Evolutionary conservation across 371 early-diverging fungal species (phyloP).

Genomic region (Zopfochytrium polystomum): DNA sequence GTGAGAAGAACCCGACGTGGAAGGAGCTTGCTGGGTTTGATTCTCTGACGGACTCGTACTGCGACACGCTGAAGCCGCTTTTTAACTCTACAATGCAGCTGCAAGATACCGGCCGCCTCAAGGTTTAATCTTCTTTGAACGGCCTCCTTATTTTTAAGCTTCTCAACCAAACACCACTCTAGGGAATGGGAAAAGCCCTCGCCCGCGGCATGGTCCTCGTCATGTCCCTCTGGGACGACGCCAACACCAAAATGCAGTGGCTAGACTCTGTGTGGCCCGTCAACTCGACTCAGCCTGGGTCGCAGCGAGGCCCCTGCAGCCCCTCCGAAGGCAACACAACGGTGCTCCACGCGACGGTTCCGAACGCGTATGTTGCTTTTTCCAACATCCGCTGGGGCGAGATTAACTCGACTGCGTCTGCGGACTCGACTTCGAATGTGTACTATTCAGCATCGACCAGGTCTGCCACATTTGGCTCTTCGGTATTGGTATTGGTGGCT

Average conservation of each 20-base stretch:
- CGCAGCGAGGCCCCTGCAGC: conserved; percentile 22
- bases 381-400: no score
- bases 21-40: conserved; percentile 1
- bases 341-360: not conserved
- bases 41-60: conserved; percentile 25
- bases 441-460: no score
- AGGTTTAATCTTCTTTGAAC: no score
- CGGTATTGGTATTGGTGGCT: no score
- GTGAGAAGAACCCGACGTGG: conserved; percentile 10
- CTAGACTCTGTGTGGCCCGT: conserved; percentile 28
- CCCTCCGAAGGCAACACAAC: conserved; percentile 3
- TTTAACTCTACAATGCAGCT: conserved; percentile 28
- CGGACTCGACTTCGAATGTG: no score
- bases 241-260: conserved; percentile 29
- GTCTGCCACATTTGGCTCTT: no score
- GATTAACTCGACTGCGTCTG: no score
- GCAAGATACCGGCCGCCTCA: conserved; percentile 15
- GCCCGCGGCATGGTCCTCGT: conserved; percentile 30
- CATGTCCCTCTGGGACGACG: conserved; percentile 35
- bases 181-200: conserved; percentile 29
- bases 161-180: no score
- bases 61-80: conserved; percentile 20
- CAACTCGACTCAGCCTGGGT: conserved; percentile 16
- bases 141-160: no score
- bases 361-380: no score